Conservation (phyloP, 2,329 filamentous ascomycete genomes). For the Calonectria leucothoes region DNA sequence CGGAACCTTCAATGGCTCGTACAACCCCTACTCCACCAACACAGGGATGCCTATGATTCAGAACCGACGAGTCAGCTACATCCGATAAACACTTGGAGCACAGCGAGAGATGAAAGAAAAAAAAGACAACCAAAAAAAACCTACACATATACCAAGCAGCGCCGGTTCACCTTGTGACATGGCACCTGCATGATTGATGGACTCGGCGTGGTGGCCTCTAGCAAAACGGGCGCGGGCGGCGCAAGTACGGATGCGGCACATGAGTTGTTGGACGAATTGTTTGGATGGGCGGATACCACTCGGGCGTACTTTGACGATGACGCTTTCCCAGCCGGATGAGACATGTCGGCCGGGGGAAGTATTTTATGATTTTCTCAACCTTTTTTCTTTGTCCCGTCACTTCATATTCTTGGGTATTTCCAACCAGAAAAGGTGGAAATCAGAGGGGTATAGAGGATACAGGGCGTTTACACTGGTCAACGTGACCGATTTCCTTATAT, state of each 20-base stretch:
- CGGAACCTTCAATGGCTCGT: conserved; percentile 52
- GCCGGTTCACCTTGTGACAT: background rate
- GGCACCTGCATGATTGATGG: conserved; percentile 38
- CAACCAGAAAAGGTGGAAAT: conserved; percentile 2
- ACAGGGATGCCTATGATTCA: conserved; percentile 49
- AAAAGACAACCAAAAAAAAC: conserved; percentile 13
- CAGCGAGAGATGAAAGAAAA: conserved; percentile 25
- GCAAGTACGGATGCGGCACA: conserved; percentile 36
- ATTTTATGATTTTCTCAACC: conserved; percentile 22
- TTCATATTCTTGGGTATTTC: conserved; percentile 14
- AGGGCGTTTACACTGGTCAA: conserved; percentile 5
- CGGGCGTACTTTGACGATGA: conserved; percentile 28
- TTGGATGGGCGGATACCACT: conserved; percentile 36
- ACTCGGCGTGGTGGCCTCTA: conserved; percentile 32
- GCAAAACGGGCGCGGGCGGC: conserved; percentile 34
- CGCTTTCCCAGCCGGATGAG: conserved; percentile 17
- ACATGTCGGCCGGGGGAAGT: conserved; percentile 6
- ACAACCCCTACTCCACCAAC: conserved; percentile 41
- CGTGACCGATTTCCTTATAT: conserved; percentile 6
- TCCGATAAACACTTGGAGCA: conserved; percentile 42
- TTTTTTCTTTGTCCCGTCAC: conserved; percentile 34
- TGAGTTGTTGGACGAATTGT: conserved; percentile 30
- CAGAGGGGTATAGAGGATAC: background rate
- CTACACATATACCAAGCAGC: conserved; percentile 22
- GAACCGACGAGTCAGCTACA: conserved; percentile 57